Conservation (phyloP, 225 moss, liverwort and hornwort species). For the Sphagnum tenellum region DNA sequence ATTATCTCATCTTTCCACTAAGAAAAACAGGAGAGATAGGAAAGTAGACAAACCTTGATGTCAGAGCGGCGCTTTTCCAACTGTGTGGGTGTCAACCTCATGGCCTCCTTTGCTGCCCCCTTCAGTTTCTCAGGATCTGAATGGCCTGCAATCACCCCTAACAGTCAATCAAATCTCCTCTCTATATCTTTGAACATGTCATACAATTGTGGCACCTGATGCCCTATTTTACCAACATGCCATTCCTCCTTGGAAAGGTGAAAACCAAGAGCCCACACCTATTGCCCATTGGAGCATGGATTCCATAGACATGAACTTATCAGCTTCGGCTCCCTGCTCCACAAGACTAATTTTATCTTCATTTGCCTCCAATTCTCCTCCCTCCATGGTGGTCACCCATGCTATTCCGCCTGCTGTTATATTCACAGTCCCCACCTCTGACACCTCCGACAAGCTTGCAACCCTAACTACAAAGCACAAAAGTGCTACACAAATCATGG, state of each 20-base stretch:
- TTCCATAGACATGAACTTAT: conserved; percentile 65
- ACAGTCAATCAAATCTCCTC: background rate
- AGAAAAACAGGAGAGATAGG: no score
- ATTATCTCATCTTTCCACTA: no score
- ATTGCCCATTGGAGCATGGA: conserved; percentile 96
- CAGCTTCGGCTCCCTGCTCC: conserved; percentile 38
- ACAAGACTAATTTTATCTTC: conserved; percentile 21
- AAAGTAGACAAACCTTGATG: conserved; percentile 43
- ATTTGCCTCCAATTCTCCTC: conserved; percentile 37
- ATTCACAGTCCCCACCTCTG: conserved; percentile 41
- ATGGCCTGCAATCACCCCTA: conserved; percentile 38
- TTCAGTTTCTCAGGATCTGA: conserved; percentile 90
- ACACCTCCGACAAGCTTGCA: conserved; percentile 17
- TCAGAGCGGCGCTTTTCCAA: conserved; percentile 73
- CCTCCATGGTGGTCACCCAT: conserved; percentile 77
- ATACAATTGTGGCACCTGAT: no score
- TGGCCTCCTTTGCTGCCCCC: conserved; percentile 56
- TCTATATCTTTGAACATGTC: background rate
- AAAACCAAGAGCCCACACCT: conserved; percentile 23
- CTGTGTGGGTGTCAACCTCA: conserved; percentile 60
- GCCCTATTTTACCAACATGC: no score
- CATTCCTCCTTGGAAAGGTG: no score
- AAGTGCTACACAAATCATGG: conserved; percentile 13
- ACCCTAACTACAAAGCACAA: conserved; percentile 22
- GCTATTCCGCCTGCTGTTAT: conserved; percentile 53